phyloP scores from a whole-genome alignment of 2,329 filamentous ascomycete genomes.

The Myriosclerotinia scirpicola region DNA sequence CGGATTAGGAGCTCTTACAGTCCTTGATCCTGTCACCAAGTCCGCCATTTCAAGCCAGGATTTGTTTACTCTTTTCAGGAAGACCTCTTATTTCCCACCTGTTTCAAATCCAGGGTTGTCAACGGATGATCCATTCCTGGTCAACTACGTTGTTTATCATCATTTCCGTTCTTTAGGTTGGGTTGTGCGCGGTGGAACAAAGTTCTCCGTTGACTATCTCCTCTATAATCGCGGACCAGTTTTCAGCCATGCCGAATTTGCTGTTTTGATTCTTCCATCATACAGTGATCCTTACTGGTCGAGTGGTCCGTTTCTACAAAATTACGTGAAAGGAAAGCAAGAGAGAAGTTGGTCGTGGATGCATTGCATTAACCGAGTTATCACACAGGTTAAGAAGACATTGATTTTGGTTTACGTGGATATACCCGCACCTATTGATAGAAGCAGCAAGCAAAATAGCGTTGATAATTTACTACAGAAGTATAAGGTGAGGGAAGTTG shows the following conservation, averaged over 20 bases:
- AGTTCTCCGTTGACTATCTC: constrained; percentile 94
- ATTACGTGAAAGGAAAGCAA: constrained; percentile 52
- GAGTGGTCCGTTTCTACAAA: constrained; percentile 48
- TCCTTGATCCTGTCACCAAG: constrained; percentile 54
- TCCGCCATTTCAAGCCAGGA: constrained; percentile 14
- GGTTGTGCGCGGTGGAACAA: constrained; percentile 89
- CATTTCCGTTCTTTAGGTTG: constrained; percentile 95
- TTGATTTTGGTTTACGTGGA: constrained; percentile 90
- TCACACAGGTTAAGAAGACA: constrained; percentile 87
- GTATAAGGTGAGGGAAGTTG: constrained; percentile 78
- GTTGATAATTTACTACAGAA: constrained; percentile 62
- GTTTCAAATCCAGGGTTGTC: constrained; percentile 48
- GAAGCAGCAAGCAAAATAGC: constrained; percentile 50
- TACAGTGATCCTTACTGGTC: constrained; percentile 75
- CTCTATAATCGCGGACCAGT: constrained; percentile 91
- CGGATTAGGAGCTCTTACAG: constrained; percentile 69
- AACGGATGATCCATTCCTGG: constrained; percentile 79
- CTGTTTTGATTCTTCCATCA: constrained; percentile 77
- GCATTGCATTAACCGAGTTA: constrained; percentile 84
- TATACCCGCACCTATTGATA: constrained; percentile 66
- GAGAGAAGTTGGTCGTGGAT: constrained; percentile 74
- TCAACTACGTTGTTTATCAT: constrained; percentile 89
- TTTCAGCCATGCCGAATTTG: constrained; percentile 94
- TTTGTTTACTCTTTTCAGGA: constrained; percentile 43
- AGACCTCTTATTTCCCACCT: constrained; percentile 68